A percentile compares a stretch with the other conserved stretches of the same genome.
These are phyloP conservation scores for Talaromyces stipitatus DNA, from an alignment of 495 filamentous ascomycete species.

Conservation along the genomic window DNA sequence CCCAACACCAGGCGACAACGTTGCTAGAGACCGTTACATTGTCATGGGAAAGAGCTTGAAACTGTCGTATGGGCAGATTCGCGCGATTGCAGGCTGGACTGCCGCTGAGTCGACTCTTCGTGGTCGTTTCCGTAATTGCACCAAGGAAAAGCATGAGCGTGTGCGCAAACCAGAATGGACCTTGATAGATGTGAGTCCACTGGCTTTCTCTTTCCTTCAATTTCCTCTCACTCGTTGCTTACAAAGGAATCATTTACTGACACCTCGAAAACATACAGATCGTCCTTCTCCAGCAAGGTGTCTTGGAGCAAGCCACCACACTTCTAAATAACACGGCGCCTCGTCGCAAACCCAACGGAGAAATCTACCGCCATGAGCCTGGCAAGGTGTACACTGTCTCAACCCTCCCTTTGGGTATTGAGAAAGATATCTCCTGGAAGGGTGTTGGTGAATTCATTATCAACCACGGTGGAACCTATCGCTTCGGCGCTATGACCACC, in stretches of 20 bases:
- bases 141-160: constrained; percentile 64
- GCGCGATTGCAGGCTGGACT: constrained; percentile 50
- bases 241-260: neutral
- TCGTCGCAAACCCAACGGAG: no score
- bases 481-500: constrained; percentile 80
- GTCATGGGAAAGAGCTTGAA: constrained; percentile 56
- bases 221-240: neutral
- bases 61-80: constrained; percentile 76
- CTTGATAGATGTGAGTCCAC: constrained; percentile 70
- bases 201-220: constrained; percentile 3
- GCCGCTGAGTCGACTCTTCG: constrained; percentile 86
- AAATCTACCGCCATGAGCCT: neutral
- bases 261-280: neutral
- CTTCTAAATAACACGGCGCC: neutral
- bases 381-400: neutral
- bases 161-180: constrained; percentile 75
- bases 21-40: constrained; percentile 54
- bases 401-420: constrained; percentile 7
- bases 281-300: neutral
- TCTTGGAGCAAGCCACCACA: neutral
- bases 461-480: constrained; percentile 66
- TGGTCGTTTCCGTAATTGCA: constrained; percentile 70
- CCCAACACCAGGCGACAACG: neutral
- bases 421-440: constrained; percentile 71
- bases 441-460: constrained; percentile 66